These are phyloP conservation scores for Blastobotrys muscicola DNA, from an alignment of 805 yeast species.

Conservation along the genomic window DNA sequence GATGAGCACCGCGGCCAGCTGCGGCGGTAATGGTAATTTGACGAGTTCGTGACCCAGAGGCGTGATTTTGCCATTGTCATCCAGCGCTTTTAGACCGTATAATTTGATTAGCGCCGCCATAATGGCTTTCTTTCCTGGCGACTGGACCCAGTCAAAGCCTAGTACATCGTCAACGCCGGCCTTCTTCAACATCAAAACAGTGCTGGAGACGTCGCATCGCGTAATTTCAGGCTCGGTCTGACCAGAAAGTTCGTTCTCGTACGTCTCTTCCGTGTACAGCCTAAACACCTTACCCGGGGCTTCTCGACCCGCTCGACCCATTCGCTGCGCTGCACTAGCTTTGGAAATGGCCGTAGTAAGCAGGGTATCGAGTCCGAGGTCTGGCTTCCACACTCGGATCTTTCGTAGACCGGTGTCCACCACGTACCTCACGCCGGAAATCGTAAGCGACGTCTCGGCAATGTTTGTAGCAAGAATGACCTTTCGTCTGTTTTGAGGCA, in stretches of 20 bases:
- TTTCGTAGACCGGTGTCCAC: constrained; percentile 88
- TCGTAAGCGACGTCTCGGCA: constrained; percentile 96
- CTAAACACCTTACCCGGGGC: constrained; percentile 82
- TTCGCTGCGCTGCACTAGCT: constrained; percentile 89
- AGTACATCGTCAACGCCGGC: constrained; percentile 76
- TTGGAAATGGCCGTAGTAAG: constrained; percentile 87
- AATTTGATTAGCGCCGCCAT: constrained; percentile 69
- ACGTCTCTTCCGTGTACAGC: constrained; percentile 68
- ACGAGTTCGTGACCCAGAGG: constrained; percentile 79
- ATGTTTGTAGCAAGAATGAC: constrained; percentile 89
- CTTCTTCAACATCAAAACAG: constrained; percentile 73
- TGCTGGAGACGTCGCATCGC: constrained; percentile 75
- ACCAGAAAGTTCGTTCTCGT: constrained; percentile 41
- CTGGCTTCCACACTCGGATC: constrained; percentile 92
- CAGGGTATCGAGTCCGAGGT: constrained; percentile 83
- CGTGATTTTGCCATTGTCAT: constrained; percentile 69
- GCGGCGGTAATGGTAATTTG: constrained; percentile 85
- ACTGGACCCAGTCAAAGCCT: constrained; percentile 83
- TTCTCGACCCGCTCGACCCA: constrained; percentile 99
- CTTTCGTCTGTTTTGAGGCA: constrained; percentile 63
- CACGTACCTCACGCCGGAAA: constrained; percentile 88
- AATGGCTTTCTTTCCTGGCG: constrained; percentile 74
- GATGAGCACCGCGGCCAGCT: constrained; percentile 74
- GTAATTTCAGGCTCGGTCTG: constrained; percentile 93
- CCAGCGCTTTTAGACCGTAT: constrained; percentile 68